Conservation (phyloP, 1,139 yeast species). For the Debaryomyces subglobosus region DNA sequence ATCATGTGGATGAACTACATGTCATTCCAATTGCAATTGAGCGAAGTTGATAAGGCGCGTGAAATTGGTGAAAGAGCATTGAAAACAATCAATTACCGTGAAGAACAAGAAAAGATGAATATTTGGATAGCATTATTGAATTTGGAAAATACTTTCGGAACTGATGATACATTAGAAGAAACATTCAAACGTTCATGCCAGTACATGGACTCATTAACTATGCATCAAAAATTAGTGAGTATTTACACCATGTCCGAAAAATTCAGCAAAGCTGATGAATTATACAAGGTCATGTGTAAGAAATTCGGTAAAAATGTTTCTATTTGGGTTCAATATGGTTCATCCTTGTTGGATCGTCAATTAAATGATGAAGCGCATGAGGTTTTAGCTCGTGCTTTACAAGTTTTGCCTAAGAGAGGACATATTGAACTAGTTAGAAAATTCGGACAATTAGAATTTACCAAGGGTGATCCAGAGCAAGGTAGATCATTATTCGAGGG, state of each 20-base stretch:
- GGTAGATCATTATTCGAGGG: conserved; percentile 96
- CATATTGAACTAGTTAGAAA: conserved; percentile 84
- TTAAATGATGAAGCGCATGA: conserved; percentile 66
- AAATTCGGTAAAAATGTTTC: conserved; percentile 74
- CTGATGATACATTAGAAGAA: conserved; percentile 77
- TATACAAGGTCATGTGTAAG: conserved; percentile 71
- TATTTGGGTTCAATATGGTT: conserved; percentile 81
- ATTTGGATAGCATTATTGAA: conserved; percentile 95
- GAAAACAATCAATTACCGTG: conserved; percentile 86
- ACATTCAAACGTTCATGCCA: conserved; percentile 83
- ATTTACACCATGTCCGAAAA: conserved; percentile 78
- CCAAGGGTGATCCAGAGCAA: conserved; percentile 88
- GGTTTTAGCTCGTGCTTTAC: conserved; percentile 72
- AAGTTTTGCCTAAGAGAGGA: conserved; percentile 69
- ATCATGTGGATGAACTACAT: conserved; percentile 96
- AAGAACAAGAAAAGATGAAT: conserved; percentile 90
- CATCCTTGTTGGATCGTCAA: conserved; percentile 66
- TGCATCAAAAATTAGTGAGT: conserved; percentile 78
- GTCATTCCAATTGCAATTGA: conserved; percentile 94
- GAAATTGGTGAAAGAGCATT: conserved; percentile 92
- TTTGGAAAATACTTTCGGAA: conserved; percentile 92
- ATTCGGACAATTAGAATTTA: conserved; percentile 86
- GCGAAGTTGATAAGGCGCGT: conserved; percentile 93
- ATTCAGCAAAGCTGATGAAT: conserved; percentile 64
- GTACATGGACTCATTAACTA: conserved; percentile 83